Percentiles rank a stretch among this genome's conserved stretches.
Evolutionary conservation across 2,329 filamentous ascomycete genomes (phyloP).

Genomic region (Eutypa lata): DNA sequence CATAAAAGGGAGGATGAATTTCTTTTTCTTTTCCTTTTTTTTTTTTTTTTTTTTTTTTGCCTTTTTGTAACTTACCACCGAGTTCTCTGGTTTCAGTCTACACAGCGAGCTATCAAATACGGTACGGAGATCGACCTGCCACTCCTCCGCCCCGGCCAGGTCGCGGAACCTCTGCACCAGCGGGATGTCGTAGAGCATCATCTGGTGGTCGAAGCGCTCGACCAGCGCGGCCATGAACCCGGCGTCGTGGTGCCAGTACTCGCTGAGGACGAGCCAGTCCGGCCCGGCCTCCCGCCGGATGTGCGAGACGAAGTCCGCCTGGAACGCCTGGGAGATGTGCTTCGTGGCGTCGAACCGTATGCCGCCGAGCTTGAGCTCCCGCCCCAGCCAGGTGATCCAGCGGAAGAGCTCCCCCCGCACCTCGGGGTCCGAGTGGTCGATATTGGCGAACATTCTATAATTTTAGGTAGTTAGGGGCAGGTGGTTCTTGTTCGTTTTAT

Average conservation of each 20-base stretch:
- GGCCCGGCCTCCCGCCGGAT: conserved; percentile 30
- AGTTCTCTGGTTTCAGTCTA: conserved; percentile 29
- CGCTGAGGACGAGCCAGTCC: conserved; percentile 62
- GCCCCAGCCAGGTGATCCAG: conserved; percentile 26
- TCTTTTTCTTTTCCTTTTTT: too few species aligned
- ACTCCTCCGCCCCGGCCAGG: conserved; percentile 49
- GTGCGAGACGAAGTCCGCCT: conserved; percentile 21
- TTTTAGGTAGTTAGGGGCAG: too few species aligned
- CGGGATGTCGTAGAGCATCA: conserved; percentile 60
- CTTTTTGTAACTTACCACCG: conserved; percentile 36
- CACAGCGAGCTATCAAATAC: conserved; percentile 62
- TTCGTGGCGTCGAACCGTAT: conserved; percentile 30
- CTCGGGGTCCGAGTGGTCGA: conserved; percentile 27
- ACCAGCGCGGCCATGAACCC: conserved; percentile 52
- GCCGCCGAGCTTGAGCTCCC: conserved; percentile 24
- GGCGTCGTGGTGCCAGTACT: conserved; percentile 54
- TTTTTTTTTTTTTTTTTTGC: too few species aligned
- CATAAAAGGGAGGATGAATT: too few species aligned
- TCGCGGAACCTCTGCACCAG: conserved; percentile 64
- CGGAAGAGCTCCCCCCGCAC: conserved; percentile 24
- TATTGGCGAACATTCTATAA: conserved; percentile 30
- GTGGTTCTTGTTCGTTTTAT: too few species aligned
- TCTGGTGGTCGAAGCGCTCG: conserved; percentile 46
- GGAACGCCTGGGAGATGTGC: conserved; percentile 27
- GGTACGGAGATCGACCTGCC: conserved; percentile 52